Evolutionary conservation across 1,139 yeast species (phyloP).

Genomic region (Debaryomycetaceae sp.): DNA sequence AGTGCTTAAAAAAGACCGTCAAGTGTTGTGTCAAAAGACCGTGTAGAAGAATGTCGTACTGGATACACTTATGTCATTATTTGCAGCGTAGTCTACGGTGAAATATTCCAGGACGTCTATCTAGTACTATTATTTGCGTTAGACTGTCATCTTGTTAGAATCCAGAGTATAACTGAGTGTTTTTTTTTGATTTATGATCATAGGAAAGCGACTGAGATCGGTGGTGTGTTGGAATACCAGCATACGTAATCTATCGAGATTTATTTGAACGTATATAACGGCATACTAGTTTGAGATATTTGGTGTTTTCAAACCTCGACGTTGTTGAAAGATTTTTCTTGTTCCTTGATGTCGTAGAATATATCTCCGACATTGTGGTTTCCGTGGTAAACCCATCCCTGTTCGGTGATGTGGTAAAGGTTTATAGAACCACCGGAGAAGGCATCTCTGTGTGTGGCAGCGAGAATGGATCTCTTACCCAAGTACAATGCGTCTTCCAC

Average conservation of each 20-base stretch:
- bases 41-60: no score
- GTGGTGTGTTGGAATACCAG: neutral
- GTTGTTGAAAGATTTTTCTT: conserved; percentile 87
- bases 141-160: no score
- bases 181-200: no score
- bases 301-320: conserved; percentile 53
- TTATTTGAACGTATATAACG: neutral
- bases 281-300: neutral
- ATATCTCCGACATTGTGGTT: conserved; percentile 88
- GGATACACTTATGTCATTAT: no score
- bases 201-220: no score
- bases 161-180: no score
- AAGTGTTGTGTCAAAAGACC: no score
- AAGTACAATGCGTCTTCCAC: conserved; percentile 92
- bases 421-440: conserved; percentile 97
- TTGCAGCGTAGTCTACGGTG: no score
- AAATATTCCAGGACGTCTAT: no score
- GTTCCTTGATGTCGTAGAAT: conserved; percentile 87
- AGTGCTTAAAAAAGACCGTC: no score
- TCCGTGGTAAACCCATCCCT: conserved; percentile 96
- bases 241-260: no score
- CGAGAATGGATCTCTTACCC: conserved; percentile 93
- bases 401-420: conserved; percentile 85
- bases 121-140: no score
- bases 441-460: conserved; percentile 98